Evolutionary conservation across 148 eudicot genomes (phyloP), one percentile per base, ranked within the genome.

Genomic region (Arbutus unedo): DNA sequence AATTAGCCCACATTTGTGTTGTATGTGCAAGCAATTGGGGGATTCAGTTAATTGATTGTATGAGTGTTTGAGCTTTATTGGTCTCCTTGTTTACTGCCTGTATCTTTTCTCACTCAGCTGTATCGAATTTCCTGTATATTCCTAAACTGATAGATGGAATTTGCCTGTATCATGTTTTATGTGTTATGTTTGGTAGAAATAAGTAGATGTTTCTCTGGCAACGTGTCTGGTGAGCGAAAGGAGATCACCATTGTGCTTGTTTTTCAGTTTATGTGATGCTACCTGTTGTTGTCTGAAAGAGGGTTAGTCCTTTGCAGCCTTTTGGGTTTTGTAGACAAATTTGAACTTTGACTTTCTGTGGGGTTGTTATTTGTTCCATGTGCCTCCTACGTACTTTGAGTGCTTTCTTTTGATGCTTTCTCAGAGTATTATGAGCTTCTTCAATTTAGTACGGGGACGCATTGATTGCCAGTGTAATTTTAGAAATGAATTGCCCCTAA

Each of bases 201-300:
- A 60, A 60, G 10, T 60, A 60, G 67, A 60, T 60, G 25, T n/a
- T 60, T 60, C n/a, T 60, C 25, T 21, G 11, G 10, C 19, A 31
- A 60, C 21, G 67, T 60, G n/a, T 10, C 25, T 11, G 8, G 10
- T 60, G 67, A 25, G 25, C 21, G 9, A 18, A 72, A 72, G 50
- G 76, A n/a, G 23, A 48, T 15, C 77, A 21, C 13, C n/a, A 49
- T 47, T 73, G 53, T 47, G 10, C n/a, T 44, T 44, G 18, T 72
- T 44, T 72, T 72, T 45, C 74, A 43, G 76, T 72, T 72, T 16
- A 45, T 72, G 16, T 23, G 16, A 72, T 72, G n/a, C 51, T 60
- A 21, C 67, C 6, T 21, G 7, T 44, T 72, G 76, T 3, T 41
- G 11, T 72, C 11, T 70, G 18, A 6, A 70, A 38, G 67, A 60